phyloP scores from a whole-genome alignment of 1,284 basidiomycete genomes.

The Neotropicomus parvogracilis region DNA sequence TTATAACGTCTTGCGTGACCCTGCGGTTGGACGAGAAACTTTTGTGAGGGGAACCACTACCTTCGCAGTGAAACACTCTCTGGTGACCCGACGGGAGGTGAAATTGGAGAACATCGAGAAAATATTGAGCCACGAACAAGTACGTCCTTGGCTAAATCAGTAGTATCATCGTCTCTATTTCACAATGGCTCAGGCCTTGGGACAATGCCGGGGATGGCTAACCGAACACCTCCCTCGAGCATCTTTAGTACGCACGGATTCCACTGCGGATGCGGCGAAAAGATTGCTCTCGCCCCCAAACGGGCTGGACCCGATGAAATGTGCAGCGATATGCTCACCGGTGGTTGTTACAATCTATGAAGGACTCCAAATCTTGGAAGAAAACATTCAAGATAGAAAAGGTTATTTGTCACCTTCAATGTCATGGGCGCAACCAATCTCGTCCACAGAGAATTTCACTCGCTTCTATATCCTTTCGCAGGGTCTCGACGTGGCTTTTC shows the following conservation, averaged over 20 bases:
- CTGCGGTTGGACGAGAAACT: slow-evolving; percentile 37
- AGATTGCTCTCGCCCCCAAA: slow-evolving; percentile 37
- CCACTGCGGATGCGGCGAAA: slow-evolving; percentile 68
- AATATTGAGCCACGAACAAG: slow-evolving; percentile 76
- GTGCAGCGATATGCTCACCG: slow-evolving; percentile 71
- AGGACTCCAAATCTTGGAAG: slow-evolving; percentile 52
- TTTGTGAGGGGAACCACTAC: slow-evolving; percentile 59
- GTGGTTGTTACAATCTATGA: slow-evolving; percentile 56
- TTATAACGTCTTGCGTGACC: slow-evolving; percentile 55
- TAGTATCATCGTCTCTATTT: neutral
- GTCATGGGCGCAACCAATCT: neutral
- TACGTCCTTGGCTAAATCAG: slow-evolving; percentile 23
- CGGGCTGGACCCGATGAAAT: slow-evolving; percentile 38
- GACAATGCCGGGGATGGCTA: slow-evolving; percentile 68
- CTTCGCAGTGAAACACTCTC: slow-evolving; percentile 63
- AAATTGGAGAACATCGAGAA: slow-evolving; percentile 47
- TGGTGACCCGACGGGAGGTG: slow-evolving; percentile 57
- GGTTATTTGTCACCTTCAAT: slow-evolving; percentile 34
- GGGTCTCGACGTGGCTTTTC: slow-evolving; percentile 30
- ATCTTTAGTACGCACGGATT: slow-evolving; percentile 50
- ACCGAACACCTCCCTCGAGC: slow-evolving; percentile 50
- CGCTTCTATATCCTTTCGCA: slow-evolving; percentile 56
- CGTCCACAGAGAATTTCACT: slow-evolving; percentile 54
- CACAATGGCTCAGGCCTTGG: slow-evolving; percentile 53
- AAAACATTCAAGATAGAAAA: slow-evolving; percentile 60